These are phyloP conservation scores for Malus orientalis DNA, from an alignment of 306 rosid species.

Conservation along the genomic window DNA sequence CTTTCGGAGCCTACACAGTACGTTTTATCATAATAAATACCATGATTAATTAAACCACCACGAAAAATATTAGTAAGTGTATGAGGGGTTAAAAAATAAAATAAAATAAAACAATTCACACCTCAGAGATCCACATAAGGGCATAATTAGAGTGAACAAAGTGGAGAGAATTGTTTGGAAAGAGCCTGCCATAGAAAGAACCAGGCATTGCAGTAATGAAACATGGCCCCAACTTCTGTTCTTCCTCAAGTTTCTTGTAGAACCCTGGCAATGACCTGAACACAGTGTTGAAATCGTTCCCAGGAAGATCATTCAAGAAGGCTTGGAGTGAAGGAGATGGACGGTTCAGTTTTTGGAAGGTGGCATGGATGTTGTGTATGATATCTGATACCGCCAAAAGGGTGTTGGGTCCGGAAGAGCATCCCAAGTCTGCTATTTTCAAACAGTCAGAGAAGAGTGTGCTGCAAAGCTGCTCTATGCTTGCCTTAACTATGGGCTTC, in stretches of 20 bases:
- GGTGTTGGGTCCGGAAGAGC: conserved; percentile 33
- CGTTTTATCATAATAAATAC: not conserved
- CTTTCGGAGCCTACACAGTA: conserved; percentile 13
- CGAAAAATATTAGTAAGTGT: not conserved
- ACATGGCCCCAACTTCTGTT: conserved; percentile 9
- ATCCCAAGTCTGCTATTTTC: conserved; percentile 35
- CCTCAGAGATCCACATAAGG: conserved; percentile 44
- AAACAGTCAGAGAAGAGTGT: conserved; percentile 7
- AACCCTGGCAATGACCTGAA: conserved; percentile 28
- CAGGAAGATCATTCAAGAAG: conserved; percentile 38
- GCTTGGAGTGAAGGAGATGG: conserved; percentile 14
- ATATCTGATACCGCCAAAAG: conserved; percentile 3
- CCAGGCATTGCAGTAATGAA: conserved; percentile 43
- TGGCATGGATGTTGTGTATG: not conserved
- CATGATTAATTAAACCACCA: not conserved
- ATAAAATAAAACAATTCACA: not conserved
- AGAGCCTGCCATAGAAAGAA: conserved; percentile 43
- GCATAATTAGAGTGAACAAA: conserved; percentile 35
- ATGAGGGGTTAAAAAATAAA: not conserved
- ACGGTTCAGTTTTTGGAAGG: not conserved
- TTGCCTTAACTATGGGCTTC: conserved; percentile 14
- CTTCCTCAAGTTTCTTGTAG: not conserved
- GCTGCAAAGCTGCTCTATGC: conserved; percentile 2
- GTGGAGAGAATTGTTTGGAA: conserved; percentile 25
- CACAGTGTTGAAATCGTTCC: conserved; percentile 39